Conservation (phyloP, 805 yeast species). For the Isabelozyma rhagii region DNA sequence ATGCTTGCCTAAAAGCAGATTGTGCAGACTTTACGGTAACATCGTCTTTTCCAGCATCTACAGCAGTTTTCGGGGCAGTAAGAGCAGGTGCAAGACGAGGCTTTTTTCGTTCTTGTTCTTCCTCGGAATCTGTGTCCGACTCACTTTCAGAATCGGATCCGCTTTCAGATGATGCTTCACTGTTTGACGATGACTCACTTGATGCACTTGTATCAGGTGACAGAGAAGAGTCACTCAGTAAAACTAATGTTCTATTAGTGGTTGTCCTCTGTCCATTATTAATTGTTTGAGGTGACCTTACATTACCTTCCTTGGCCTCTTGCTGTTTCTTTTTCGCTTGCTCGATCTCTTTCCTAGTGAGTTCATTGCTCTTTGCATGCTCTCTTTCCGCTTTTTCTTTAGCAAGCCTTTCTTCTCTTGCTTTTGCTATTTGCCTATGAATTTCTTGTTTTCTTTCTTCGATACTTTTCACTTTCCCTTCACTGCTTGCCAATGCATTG, state of each 20-base stretch:
- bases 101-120: constrained; percentile 2
- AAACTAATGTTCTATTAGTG: no score
- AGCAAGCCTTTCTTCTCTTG: not conserved
- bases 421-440: not conserved
- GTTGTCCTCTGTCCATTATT: no score
- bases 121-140: constrained; percentile 9
- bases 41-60: not conserved
- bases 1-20: not conserved
- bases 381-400: not conserved
- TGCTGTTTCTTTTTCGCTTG: not conserved
- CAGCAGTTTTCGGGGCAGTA: not conserved
- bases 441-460: not conserved
- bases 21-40: not conserved
- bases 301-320: not conserved
- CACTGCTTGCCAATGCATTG: not conserved
- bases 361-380: not conserved
- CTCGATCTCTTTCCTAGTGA: not conserved
- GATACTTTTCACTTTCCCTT: not conserved
- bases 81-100: constrained; percentile 1
- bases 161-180: not conserved
- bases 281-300: no score
- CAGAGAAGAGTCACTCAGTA: not conserved
- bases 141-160: not conserved
- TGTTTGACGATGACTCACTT: not conserved
- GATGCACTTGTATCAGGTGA: not conserved